A percentile compares a stretch with the other conserved stretches of the same genome.
phyloP scores from a whole-genome alignment of 768 basidiomycete genomes.

The Lepiota subincarnata region DNA sequence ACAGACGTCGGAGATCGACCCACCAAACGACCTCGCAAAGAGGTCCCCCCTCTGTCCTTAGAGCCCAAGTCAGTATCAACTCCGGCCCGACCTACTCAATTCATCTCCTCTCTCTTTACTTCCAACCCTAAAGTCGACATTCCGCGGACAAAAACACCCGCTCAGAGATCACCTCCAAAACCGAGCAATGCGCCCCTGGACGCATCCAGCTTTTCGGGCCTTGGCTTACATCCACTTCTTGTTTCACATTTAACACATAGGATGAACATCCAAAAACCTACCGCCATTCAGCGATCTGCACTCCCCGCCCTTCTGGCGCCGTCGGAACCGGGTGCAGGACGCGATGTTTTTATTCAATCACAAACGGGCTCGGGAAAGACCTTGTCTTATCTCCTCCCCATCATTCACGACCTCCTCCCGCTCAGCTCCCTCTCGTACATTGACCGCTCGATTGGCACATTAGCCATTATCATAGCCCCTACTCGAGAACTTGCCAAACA shows the following conservation, averaged over 20 bases:
- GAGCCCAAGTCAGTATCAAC: constrained; percentile 17
- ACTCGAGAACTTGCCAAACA: constrained; percentile 96
- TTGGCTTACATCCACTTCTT: constrained; percentile 82
- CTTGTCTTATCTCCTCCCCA: constrained; percentile 87
- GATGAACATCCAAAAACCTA: constrained; percentile 82
- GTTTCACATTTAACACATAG: constrained; percentile 73
- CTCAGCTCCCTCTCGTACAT: constrained; percentile 89
- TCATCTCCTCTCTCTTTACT: constrained; percentile 89
- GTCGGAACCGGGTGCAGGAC: constrained; percentile 31
- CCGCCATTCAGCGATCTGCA: constrained; percentile 83
- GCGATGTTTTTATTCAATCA: constrained; percentile 91
- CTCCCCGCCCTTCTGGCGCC: constrained; percentile 47
- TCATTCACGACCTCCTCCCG: constrained; percentile 91
- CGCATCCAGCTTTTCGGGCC: constrained; percentile 73
- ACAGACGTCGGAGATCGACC: constrained; percentile 33
- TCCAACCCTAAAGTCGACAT: constrained; percentile 70
- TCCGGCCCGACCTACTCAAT: constrained; percentile 40
- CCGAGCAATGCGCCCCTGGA: constrained; percentile 88
- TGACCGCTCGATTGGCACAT: constrained; percentile 90
- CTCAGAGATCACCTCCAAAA: constrained; percentile 24
- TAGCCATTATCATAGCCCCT: constrained; percentile 92
- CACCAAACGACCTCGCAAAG: constrained; percentile 43
- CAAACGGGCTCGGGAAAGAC: constrained; percentile 99
- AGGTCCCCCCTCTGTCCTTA: constrained; percentile 9
- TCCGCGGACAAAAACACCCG: constrained; percentile 24